Evolutionary conservation across 345 rosid genomes (phyloP).

Genomic region (rapeseed (Brassica napus)): Da-Ae NC_063441.1:21304501-21305000

Average conservation of each 20-base stretch:
- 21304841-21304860: background rate
- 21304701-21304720: background rate
- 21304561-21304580: conserved; percentile 36
- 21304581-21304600: conserved; percentile 39
- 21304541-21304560: conserved; percentile 48
- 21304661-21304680: conserved; percentile 18
- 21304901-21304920: background rate
- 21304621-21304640: conserved; percentile 6
- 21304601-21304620: conserved; percentile 45
- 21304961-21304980: background rate
- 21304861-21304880: background rate
- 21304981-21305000: background rate
- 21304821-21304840: background rate
- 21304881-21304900: background rate
- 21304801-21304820: conserved; percentile 15
- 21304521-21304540: conserved; percentile 51
- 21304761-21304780: conserved; percentile 3
- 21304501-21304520: conserved; percentile 52
- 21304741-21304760: conserved; percentile 7
- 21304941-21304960: background rate
- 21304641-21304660: background rate
- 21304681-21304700: background rate
- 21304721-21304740: conserved; percentile 22
- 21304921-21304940: background rate
- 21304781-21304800: background rate